phyloP scores from a whole-genome alignment of 1,139 yeast genomes.

The Yamadazyma siamensis region DNA sequence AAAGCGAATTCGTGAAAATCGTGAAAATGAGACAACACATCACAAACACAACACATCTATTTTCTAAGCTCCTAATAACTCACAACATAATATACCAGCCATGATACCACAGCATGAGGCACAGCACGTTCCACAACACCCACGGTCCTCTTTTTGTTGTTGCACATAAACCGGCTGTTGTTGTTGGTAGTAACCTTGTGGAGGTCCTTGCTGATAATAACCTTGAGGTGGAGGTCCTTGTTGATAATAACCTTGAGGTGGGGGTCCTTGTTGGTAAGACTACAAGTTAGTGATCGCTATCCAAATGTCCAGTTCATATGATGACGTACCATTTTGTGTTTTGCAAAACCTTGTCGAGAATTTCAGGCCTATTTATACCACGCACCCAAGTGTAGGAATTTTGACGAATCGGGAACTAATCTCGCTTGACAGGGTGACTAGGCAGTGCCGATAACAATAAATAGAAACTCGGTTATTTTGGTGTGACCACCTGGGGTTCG shows the following conservation, averaged over 20 bases:
- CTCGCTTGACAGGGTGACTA: neutral
- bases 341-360: constrained; percentile 1
- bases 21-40: too few species aligned
- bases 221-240: constrained; percentile 32
- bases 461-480: too few species aligned
- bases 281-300: constrained; percentile 3
- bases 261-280: constrained; percentile 34
- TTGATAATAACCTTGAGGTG: constrained; percentile 32
- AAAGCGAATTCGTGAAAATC: too few species aligned
- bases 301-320: neutral
- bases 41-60: too few species aligned
- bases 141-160: constrained; percentile 30
- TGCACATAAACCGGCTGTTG: constrained; percentile 43
- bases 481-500: too few species aligned
- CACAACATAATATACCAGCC: constrained; percentile 42
- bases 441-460: neutral
- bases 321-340: constrained; percentile 4
- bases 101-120: constrained; percentile 41
- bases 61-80: constrained; percentile 5
- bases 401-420: constrained; percentile 1
- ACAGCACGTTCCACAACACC: constrained; percentile 35
- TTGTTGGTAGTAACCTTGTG: constrained; percentile 33
- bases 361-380: constrained; percentile 1
- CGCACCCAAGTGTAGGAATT: neutral
- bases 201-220: constrained; percentile 22